Base-by-base conservation (phyloP, 192 early-diverging fungal species). In the Gorgonomyces haynaldii region DNA sequence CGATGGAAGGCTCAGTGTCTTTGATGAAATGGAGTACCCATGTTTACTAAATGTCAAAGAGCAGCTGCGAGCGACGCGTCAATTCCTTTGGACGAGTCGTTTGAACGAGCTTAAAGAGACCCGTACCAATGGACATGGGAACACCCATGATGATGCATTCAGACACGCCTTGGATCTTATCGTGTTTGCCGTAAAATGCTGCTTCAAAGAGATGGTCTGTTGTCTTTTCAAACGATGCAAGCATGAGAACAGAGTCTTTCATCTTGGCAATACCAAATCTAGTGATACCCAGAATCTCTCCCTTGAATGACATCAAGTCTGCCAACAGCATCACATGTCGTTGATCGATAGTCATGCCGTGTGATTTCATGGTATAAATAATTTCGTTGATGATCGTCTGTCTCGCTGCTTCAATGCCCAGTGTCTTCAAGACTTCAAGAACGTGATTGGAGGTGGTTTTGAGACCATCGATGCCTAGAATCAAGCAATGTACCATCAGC, bases 111-210 rank as follows among this genome's bases (percentile, higher is more conserved):
- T 93, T 96, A 70, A 97, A 95, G 30, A 99, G 60, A 19, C 96
- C 94, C 1, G 94, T 94, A 21, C 96, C 91, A 42, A 99, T 85
- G 19, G 81, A 77, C 91, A 96, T 95, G 24, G 91, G 94, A 24
- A 86, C 82, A 62, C 94, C 96, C 91, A 99, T 96, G 65, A 99
- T 99, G 46, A 99, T 97, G 59, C 91, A 88, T 64, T 99, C 96
- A 1, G 88, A 91, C 1, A 99, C 96, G 26, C 96, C 96, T 40
- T 88, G 78, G 43, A 96, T 87, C 28, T 75, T 78, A 60, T 99
- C 96, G 35, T 80, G 73, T 62, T 96, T 93, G 37, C 88, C 85
- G 66, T 88, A 95, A 57, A 92, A 83, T 1, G 96, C 78, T 0
- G 96, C 96, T 34, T 99, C 94, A 55, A 99, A 98, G 53, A 99